Percentiles rank a stretch among this genome's conserved stretches.
These are phyloP conservation scores for Exophiala calicioides DNA, from an alignment of 2,329 filamentous ascomycete genomes.

Conservation along the genomic window DNA sequence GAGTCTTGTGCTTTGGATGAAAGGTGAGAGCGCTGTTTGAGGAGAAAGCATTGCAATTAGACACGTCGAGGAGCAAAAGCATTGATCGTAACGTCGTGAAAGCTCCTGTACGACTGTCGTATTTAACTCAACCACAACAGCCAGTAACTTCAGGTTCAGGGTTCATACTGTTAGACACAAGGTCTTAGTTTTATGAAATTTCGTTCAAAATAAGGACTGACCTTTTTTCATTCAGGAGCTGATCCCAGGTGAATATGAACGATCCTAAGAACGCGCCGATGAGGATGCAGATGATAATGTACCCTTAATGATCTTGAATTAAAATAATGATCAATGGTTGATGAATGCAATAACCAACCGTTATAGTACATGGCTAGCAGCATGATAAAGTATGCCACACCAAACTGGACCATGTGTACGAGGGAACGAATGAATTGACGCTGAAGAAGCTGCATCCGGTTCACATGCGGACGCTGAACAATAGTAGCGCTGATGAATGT, in stretches of 20 bases:
- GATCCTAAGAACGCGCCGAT: conserved; percentile 72
- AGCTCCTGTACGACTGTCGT: no score
- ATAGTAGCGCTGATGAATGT: neutral
- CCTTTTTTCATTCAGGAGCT: conserved; percentile 5
- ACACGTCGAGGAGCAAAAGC: no score
- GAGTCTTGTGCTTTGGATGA: no score
- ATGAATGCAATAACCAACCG: conserved; percentile 38
- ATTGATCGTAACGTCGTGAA: no score
- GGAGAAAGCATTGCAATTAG: no score
- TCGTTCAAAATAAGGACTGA: conserved; percentile 4
- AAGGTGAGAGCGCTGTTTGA: no score
- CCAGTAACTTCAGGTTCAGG: neutral
- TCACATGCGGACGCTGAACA: neutral
- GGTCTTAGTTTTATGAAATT: no score
- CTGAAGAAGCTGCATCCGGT: conserved; percentile 12
- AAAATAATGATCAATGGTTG: conserved; percentile 33
- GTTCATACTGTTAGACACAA: neutral
- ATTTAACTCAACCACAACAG: neutral
- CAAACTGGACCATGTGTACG: conserved; percentile 49
- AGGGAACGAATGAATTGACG: neutral
- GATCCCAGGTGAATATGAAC: conserved; percentile 69
- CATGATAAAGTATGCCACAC: conserved; percentile 79
- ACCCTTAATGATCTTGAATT: conserved; percentile 65
- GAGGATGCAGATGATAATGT: conserved; percentile 79
- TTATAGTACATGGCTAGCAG: conserved; percentile 65